phyloP scores from a whole-genome alignment of 176 grass and related monocot genomes.

The Poa annua region DNA sequence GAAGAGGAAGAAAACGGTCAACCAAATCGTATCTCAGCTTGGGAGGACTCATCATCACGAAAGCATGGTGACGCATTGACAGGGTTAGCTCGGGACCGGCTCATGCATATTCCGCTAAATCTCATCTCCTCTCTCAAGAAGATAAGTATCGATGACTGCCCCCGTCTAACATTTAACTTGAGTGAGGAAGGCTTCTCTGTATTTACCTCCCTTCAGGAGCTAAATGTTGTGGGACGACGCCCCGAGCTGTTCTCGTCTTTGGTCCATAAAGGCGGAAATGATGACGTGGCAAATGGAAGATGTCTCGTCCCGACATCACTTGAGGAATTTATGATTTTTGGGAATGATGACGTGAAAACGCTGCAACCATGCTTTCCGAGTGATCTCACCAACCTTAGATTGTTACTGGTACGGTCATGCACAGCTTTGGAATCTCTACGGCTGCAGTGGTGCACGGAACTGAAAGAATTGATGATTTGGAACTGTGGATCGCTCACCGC shows the following conservation, averaged over 20 bases:
- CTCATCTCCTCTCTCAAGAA: not conserved
- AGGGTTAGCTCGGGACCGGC: not conserved
- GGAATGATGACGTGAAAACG: not conserved
- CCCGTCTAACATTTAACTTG: not conserved
- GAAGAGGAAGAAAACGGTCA: too few species aligned
- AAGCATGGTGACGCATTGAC: not conserved
- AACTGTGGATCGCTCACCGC: not conserved
- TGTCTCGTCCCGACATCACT: not conserved
- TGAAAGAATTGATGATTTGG: not conserved
- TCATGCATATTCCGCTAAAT: not conserved
- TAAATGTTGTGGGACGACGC: rapidly evolving
- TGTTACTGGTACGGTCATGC: rapidly evolving
- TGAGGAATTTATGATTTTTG: not conserved
- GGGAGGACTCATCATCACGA: not conserved
- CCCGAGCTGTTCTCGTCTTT: not conserved
- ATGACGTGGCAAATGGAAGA: too few species aligned
- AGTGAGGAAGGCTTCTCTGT: not conserved
- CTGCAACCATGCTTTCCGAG: not conserved
- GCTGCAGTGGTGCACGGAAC: not conserved
- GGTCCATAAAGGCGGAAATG: not conserved
- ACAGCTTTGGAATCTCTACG: not conserved
- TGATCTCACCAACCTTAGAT: not conserved
- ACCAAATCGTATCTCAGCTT: too few species aligned
- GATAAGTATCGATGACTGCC: rapidly evolving
- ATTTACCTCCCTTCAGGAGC: constrained; percentile 16